Conservation (phyloP, 352 stramenopile species). For the Thalassiosira mediterranea region DNA sequence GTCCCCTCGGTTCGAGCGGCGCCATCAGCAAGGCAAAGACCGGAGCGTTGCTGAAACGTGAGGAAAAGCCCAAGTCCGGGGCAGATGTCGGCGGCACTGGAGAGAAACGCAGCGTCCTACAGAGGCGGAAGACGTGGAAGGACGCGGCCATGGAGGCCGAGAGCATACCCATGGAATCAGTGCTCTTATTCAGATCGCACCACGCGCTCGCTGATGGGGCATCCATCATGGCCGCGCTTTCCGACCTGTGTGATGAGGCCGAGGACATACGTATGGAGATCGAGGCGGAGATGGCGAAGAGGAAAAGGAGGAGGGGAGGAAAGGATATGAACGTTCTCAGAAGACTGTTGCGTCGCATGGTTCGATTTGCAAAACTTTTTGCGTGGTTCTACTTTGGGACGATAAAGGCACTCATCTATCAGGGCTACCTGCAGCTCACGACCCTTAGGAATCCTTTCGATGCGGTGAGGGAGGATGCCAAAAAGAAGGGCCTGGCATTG, state of each 20-base stretch:
- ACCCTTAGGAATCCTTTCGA: constrained; percentile 45
- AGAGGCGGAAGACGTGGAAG: constrained; percentile 17
- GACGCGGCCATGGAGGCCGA: constrained; percentile 7
- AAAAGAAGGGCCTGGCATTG: constrained; percentile 26
- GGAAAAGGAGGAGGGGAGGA: constrained; percentile 23
- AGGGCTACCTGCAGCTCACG: constrained; percentile 45
- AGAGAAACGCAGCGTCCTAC: not conserved
- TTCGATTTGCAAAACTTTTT: constrained; percentile 38
- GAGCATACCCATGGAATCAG: constrained; percentile 54
- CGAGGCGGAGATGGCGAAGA: constrained; percentile 40
- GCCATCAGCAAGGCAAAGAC: constrained; percentile 46
- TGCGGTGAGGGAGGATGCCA: constrained; percentile 29
- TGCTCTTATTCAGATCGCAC: constrained; percentile 78
- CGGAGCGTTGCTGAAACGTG: constrained; percentile 18
- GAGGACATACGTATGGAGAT: constrained; percentile 65
- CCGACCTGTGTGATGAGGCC: constrained; percentile 76
- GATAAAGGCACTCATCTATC: constrained; percentile 39
- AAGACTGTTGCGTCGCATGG: constrained; percentile 29
- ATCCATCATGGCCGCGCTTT: constrained; percentile 64
- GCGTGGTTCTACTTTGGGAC: constrained; percentile 59
- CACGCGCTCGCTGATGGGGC: constrained; percentile 80
- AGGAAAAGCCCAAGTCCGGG: not conserved
- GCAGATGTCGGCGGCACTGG: too few species aligned
- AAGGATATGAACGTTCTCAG: constrained; percentile 28
- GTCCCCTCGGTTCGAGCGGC: constrained; percentile 59